Evolutionary conservation across 176 grass and related monocot species (phyloP), one percentile per base, ranked within the genome.

Genomic region (Oryza glaberrima): DNA sequence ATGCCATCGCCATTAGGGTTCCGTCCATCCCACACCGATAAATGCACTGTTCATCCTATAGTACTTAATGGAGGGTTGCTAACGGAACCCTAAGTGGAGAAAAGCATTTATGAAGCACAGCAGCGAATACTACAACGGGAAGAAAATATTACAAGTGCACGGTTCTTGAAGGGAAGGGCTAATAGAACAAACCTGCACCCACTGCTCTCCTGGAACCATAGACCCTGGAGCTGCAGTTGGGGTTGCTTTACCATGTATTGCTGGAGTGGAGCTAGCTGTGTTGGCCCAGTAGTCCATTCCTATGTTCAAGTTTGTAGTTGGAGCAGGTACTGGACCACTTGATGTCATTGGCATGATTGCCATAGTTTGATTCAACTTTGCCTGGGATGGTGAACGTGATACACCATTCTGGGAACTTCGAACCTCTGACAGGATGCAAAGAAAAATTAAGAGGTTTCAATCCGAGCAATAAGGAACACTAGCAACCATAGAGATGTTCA

Each of bases 211-310:
- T 84, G 90, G 94, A 76, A 85, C 67, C 15, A 76, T 67, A 75
- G 87, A 69, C 66, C 91, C 88, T 63, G 88, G 61, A 72, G 90
- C 83, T 67, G 83, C 49, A 58, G 84, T 82, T n/a, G 76, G 48
- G 13, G 86, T 77, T 81, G 68, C 84, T 84, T 88, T 97, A 69
- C 81, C 86, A 72, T 78, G 86, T 69, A 89, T 76, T 84, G 81
- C 69, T 35, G 90, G 82, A 72, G 82, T 69, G 19, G 87, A 85
- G 35, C 77, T 92, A 83, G 90, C 75, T 83, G 84, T 77, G 79
- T 88, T 83, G 17, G 68, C 77, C 96, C 89, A 95, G 64, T 92
- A 93, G 54, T 95, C 91, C 93, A 98, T 98, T 51, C 96, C 95
- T 69, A 95, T 95, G 48, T 93, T 95, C 83, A 98, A 84, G 79